Base-by-base conservation (phyloP, 1,284 basidiomycete species). In the Trichosporon sp. region DNA sequence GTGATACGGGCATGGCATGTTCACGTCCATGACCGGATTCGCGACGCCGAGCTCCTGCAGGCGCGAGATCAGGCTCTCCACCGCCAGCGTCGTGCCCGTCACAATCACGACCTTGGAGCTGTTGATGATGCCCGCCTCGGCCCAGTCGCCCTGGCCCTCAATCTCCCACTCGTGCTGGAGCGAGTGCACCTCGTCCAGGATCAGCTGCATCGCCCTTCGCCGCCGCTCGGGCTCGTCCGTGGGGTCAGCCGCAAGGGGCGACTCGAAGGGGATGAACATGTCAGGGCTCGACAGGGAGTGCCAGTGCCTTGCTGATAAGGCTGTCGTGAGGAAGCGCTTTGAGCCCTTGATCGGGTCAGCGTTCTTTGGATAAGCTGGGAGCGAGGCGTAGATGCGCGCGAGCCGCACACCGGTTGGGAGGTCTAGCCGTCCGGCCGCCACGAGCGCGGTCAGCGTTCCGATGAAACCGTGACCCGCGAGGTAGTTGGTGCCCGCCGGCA, bases 11-110 rank as follows among this genome's bases (percentile, higher is more conserved):
- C 80, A 83, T 76, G 82, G 82, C 78, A 83, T 80, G 48, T 72
- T 73, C n/a, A 83, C 78, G 67, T 84, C 83, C 79, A 84, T 82
- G 8, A 84, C 83, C 8, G 82, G 82, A 71, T 82, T 84, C 12
- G 82, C 83, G 21, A 84, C 76, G 43, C 78, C 79, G 12, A 82
- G 74, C 31, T 76, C 74, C 65, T 81, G 79, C 37, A 83, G 74
- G 32, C 81, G 70, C 64, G 81, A 80, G 64, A 83, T 79, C 51
- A 83, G 76, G 66, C 80, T 77, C 68, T 79, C 77, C 2, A 82
- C 80, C 4, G 81, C 83, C 35, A 76, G 71, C 43, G 80, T 75
- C 11, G 82, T 84, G 26, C 83, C 83, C 7, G 81, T 79, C 21
- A 81, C 77, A 16, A 81, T 81, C 68, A 82, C 70, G n/a, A 83